Evolutionary conservation across 2,329 filamentous ascomycete genomes (phyloP), one percentile per base, ranked within the genome.

Genomic region (Ceratocystiopsis minuta): DNA sequence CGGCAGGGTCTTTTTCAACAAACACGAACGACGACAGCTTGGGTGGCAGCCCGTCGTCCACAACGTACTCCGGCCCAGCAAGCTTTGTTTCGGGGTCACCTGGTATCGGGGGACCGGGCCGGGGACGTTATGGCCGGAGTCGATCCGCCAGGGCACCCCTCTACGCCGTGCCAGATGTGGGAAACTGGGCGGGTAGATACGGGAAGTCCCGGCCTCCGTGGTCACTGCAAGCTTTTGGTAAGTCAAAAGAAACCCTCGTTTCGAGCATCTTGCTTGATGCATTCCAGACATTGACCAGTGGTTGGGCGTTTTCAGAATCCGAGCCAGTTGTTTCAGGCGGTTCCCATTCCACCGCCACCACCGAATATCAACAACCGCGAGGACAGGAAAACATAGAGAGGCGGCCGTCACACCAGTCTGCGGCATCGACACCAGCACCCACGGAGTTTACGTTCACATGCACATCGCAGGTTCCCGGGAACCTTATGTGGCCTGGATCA

Each of bases 371-470:
- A 14, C 67, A 72, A 2, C 64, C n/a, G n/a, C n/a, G 67, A 51
- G 80, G 78, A 14, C 78, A 85, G 55, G 82, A 88, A 54, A 90
- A 85, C 58, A 67, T 79, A 48, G 24, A 28, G 24, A 28, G 24
- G 24, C 24, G 24, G 24, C 24, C 24, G 24, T 28, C 24, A 6
- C 54, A 55, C 10, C 63, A 70, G 16, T 60, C 66, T 6, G 66
- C 66, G 44, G 78, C 73, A 52, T 56, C 71, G 4, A 75, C 70
- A 33, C 75, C 82, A 5, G 73, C 79, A 6, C 84, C 86, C 43
- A 80, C 82, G 0, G 85, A 95, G 52, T 98, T 98, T 57, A 98
- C 90, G 11, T 98, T 98, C 55, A 93, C 85, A 13, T 95, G 86
- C 59, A 83, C 92, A 53, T 88, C 87, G 1, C 85, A 90, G 55